Base-by-base conservation (phyloP, 176 grass and related monocot genomes). In the Cenchrus fungigraminus region DNA sequence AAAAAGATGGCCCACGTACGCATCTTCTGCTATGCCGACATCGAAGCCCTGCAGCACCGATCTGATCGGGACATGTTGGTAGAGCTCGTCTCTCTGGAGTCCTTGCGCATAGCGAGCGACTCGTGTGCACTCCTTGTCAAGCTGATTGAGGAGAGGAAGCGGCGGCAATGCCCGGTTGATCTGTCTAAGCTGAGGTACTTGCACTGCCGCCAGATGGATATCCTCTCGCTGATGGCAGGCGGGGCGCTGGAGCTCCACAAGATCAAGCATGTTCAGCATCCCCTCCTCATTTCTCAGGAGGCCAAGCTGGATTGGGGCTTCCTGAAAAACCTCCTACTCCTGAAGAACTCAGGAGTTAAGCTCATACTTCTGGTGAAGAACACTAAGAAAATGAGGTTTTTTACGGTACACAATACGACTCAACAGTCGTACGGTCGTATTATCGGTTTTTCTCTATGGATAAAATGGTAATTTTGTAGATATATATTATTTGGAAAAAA, bases 221-320 rank as follows among this genome's bases (percentile, higher is more conserved):
- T 65, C 62, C 62, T 65, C 62, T 65, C 62, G 62, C 62, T 50
- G 20, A 20, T 65, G 62, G 62, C 62, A 32, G 25, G 62, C 62
- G 25, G 32, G 62, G 62, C 62, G 62, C 10, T 13, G 62, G 62
- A 65, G 62, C 62, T 65, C 62, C 49, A 65, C 25, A 65, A 65
- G 25, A 32, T 65, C 62, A 65, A 65, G 62, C 62, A 10, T 32
- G 62, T 12, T 32, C 62, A 32, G 62, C 32, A 0, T 65, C 49
- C 49, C 8, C 49, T 50, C 49, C 49, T 50, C 9, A 8, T 50
- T 50, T 9, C 10, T 50, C 49, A 50, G 49, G 62, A 65, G 25
- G 62, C 62, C 62, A 65, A 32, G 62, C 62, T 9, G 62, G 28
- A 1, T 31, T 22, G 4, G 25, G 62, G 9, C 62, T 65, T 65